Evolutionary conservation across 1,284 basidiomycete species (phyloP).

Genomic region (Termitomyces sp.): DNA sequence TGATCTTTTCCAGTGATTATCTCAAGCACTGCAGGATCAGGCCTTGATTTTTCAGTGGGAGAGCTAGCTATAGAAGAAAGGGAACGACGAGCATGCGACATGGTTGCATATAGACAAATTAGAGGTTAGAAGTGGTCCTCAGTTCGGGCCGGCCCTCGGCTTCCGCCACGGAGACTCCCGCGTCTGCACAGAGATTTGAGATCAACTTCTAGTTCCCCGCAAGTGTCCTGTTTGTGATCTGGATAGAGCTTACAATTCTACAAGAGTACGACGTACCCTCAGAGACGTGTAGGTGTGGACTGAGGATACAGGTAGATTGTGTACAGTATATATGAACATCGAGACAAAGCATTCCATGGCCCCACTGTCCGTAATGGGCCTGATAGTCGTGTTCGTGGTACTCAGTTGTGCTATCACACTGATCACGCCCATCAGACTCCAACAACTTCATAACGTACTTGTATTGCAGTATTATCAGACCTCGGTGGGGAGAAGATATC

Average conservation of each 20-base stretch:
- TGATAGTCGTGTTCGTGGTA: not conserved
- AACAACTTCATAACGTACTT: too few species aligned
- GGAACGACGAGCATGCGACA: slow-evolving; percentile 7
- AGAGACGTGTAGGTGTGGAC: too few species aligned
- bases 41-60: not conserved
- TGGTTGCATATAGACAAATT: not conserved
- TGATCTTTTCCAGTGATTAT: not conserved
- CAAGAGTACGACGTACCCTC: too few species aligned
- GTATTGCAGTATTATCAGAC: too few species aligned
- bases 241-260: too few species aligned
- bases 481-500: too few species aligned
- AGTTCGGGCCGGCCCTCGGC: not conserved
- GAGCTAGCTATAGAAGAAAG: slow-evolving; percentile 4
- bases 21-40: not conserved
- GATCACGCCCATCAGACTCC: not conserved
- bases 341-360: not conserved
- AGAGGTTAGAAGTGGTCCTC: not conserved
- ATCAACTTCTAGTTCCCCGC: too few species aligned
- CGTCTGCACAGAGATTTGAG: not conserved
- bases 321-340: not conserved
- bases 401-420: not conserved
- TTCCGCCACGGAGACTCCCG: not conserved
- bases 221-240: too few species aligned
- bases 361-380: not conserved
- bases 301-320: not conserved